A percentile compares a stretch with the other conserved stretches of the same genome.
Evolutionary conservation across 2,329 filamentous ascomycete genomes (phyloP).

Genomic region (Neonectria coccinea): DNA sequence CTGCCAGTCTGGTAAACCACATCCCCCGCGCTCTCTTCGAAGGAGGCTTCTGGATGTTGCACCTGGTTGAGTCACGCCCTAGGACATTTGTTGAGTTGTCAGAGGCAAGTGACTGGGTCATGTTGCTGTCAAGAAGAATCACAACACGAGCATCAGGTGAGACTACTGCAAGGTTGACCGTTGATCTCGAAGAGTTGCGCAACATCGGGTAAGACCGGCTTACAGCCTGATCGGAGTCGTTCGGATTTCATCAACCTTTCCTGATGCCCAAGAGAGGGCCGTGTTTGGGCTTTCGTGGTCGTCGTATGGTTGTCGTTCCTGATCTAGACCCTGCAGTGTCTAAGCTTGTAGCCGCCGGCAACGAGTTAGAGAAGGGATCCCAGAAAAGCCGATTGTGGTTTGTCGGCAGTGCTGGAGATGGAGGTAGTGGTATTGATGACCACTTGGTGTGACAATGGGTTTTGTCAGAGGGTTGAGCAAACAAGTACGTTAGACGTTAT

Average conservation of each 20-base stretch:
- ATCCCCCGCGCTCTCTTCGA: neutral
- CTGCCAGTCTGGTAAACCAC: too few relatives aligned
- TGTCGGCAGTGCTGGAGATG: neutral
- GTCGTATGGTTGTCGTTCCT: conserved; percentile 14
- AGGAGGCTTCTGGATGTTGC: neutral
- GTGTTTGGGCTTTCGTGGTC: neutral
- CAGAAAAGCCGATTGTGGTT: conserved; percentile 8
- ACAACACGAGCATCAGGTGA: neutral
- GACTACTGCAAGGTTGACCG: neutral
- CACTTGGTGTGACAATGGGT: conserved; percentile 4
- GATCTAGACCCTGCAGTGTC: conserved; percentile 8
- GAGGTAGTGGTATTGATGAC: conserved; percentile 18
- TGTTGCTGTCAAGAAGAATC: neutral
- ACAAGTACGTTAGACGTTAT: conserved; percentile 20
- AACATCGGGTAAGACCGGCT: conserved; percentile 10
- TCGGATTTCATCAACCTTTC: conserved; percentile 10
- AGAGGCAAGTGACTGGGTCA: neutral
- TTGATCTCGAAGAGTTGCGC: neutral
- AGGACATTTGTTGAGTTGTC: neutral
- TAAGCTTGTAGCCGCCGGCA: neutral
- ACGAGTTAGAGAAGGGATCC: conserved; percentile 1
- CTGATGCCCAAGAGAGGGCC: conserved; percentile 13
- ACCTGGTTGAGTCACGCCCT: too few relatives aligned
- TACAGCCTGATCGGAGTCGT: conserved; percentile 16
- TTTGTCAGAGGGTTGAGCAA: conserved; percentile 10